Evolutionary conservation across 208 protist genomes (phyloP), one percentile per base, ranked within the genome.

Genomic region (Crithidia fasciculata): DNA sequence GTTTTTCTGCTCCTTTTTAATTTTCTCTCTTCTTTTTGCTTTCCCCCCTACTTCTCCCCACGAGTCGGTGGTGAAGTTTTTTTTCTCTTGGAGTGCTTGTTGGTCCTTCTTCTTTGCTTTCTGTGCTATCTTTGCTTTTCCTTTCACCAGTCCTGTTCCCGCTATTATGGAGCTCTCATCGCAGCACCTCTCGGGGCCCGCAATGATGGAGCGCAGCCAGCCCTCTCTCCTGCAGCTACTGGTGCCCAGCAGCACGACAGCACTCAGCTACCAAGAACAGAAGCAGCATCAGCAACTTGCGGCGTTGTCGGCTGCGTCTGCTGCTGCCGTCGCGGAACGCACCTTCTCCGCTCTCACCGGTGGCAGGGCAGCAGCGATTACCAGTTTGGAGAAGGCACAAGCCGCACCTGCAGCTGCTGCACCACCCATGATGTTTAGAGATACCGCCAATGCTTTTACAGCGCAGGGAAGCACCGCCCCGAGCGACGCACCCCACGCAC

Each of bases 171-270:
- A 28, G 28, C 28, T 28, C 28, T 28, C 28, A 28, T 28, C 28
- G 28, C 28, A 28, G 28, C 45, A 49, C 12, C 7, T 49, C 7
- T 49, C 7, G 45, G 9, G 7, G 45, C 19, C 7, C 3, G 40
- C 5, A 12, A 69, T 59, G 10, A 69, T 60, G 64, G 52, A 69
- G 15, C 52, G 54, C 49, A 19, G 53, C 9, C 64, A 59, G 49
- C 64, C 53, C 8, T 60, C 64, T 7, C 64, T 69, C 8, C 10
- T 69, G 52, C 64, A 69, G 64, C 39, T 69, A 40, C 39, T 69
- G 52, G 49, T 40, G 53, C 64, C 64, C 4, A 69, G 37, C 64
- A 59, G 40, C 18, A 47, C 49, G 13, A 8, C 53, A 2, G 64
- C 64, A n/a, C 40, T 37, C 40, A 36, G 40, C 53, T 16, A 56